Percentiles rank a stretch among this genome's conserved stretches.
Conservation (phyloP, 129 eudicot species). For the Oenanthe sinensis region DNA sequence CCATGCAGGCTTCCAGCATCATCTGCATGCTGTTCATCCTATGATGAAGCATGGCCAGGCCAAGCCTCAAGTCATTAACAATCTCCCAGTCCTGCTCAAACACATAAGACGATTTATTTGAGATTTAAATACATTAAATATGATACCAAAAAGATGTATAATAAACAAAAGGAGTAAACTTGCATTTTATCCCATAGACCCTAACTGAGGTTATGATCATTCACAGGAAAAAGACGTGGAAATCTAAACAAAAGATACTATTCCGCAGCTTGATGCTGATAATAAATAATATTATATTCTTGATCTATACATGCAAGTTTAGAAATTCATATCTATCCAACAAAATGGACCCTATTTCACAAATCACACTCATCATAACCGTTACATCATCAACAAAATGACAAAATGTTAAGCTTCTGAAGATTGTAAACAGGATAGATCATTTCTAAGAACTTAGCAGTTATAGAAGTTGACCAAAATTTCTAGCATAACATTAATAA, state of each 20-base stretch:
- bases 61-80: conserved; percentile 61
- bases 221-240: neutral
- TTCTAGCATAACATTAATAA: neutral
- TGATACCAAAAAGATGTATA: neutral
- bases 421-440: neutral
- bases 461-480: neutral
- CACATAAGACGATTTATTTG: neutral
- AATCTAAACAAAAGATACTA: neutral
- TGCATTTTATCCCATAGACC: neutral
- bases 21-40: conserved; percentile 76
- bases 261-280: neutral
- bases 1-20: conserved; percentile 91
- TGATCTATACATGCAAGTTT: neutral
- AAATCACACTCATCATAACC: neutral
- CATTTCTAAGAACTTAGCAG: neutral
- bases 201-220: neutral
- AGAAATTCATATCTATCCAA: neutral
- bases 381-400: neutral
- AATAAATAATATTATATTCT: neutral
- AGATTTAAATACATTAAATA: neutral
- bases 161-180: neutral
- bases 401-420: neutral
- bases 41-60: conserved; percentile 77
- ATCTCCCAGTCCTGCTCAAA: conserved; percentile 69
- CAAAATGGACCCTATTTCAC: neutral